Base-by-base conservation (phyloP, 1,284 basidiomycete species). In the Apiotrichum veenhuisii region DNA sequence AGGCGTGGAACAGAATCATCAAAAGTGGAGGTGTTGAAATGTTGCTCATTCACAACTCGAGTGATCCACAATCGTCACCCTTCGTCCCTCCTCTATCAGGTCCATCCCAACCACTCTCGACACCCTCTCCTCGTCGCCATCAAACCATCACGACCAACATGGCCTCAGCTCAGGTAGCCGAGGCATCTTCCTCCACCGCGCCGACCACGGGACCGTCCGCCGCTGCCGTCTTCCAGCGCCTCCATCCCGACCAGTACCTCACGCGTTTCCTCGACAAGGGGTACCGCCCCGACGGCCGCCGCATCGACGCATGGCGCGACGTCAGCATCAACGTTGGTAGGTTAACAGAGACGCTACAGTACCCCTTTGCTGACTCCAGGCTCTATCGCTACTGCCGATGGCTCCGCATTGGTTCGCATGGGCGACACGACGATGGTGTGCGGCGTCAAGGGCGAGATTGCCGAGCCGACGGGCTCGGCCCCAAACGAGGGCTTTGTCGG, bases 381-480 rank as follows among this genome's bases (percentile, higher is more conserved):
- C 53, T 94, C 91, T 1, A 88, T 97, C 76, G 87, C 87, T 0
- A 95, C 92, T 0, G 91, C 93, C 0, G 82, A 93, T 64, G 91
- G 92, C 0, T 95, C 91, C 3, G 85, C 91, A 0, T 84, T 97
- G 27, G 89, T 96, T 14, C 81, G 89, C n/a, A 74, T 95, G 59
- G 93, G 93, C 25, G 83, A 89, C 54, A 95, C 93, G 14, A 94
- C 90, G 0, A 81, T 97, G 33, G 87, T 96, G 0, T 95, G 92
- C 68, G 93, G 93, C 2, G 84, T 97, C 65, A 95, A 95, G 72
- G 91, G 89, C n/a, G 91, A 97, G 77, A 87, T 93, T 42, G 87
- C 91, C 34, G 88, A 91, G 67, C 93, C 93, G 8, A 87, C 88
- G 63, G 75, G 92, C 8, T 85, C 91, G 59, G 77, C 77, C 7